Percentiles rank a stretch among this genome's conserved stretches.
phyloP scores from a whole-genome alignment of 495 filamentous ascomycete species.

The Lepraria neglecta region DNA sequence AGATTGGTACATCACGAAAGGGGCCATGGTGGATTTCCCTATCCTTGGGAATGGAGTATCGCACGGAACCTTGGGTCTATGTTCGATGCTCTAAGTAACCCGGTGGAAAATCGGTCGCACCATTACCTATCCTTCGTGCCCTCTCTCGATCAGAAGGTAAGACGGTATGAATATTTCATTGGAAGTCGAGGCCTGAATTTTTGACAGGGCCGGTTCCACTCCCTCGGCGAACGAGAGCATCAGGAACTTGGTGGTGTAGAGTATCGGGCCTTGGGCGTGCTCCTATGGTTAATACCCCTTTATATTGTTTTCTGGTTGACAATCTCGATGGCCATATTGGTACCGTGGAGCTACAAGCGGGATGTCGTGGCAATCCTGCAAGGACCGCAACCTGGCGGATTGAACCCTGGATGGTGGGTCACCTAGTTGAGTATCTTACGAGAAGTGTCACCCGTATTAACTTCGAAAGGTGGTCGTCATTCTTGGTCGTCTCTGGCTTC shows the following conservation, averaged over 20 bases:
- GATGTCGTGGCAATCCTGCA: not conserved
- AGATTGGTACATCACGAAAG: conserved; percentile 2
- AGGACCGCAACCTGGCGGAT: not conserved
- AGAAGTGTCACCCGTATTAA: not conserved
- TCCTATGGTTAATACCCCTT: conserved; percentile 1
- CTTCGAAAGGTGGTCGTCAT: not conserved
- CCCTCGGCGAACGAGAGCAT: conserved; percentile 2
- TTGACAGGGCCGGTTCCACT: conserved; percentile 9
- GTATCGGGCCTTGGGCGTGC: conserved; percentile 5
- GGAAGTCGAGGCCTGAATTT: no score
- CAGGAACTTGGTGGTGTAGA: conserved; percentile 9
- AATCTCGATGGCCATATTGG: not conserved
- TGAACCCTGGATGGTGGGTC: conserved; percentile 2
- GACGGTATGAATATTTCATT: no score
- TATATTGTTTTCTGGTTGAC: not conserved
- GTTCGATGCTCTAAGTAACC: not conserved
- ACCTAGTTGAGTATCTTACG: not conserved
- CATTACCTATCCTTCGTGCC: conserved; percentile 1
- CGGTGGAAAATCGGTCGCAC: not conserved
- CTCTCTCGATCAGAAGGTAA: not conserved
- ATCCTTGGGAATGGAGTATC: not conserved
- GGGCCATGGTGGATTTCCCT: conserved; percentile 1
- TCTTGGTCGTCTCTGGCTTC: not conserved
- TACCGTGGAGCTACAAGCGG: conserved; percentile 2
- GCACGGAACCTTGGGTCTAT: not conserved